phyloP scores from a whole-genome alignment of 768 basidiomycete species.

The Cystoderma amianthinum region DNA sequence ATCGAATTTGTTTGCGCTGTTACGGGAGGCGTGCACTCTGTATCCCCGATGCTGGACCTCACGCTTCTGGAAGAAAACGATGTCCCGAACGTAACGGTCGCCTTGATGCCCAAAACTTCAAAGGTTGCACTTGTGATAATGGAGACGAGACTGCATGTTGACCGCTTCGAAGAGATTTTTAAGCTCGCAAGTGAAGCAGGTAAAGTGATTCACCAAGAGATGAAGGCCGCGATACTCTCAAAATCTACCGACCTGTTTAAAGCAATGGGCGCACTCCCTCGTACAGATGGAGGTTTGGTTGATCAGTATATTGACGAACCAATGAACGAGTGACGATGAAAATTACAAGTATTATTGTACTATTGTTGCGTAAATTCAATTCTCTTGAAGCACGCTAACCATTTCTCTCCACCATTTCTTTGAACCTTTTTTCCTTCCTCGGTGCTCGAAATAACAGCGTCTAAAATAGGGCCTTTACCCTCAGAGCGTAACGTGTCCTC shows the following conservation, averaged over 20 bases:
- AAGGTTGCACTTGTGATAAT: constrained; percentile 85
- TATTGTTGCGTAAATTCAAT: constrained; percentile 24
- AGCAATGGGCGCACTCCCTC: constrained; percentile 1
- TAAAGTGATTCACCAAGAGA: constrained; percentile 52
- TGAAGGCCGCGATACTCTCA: neutral
- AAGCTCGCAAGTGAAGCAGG: constrained; percentile 72
- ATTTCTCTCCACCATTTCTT: constrained; percentile 85
- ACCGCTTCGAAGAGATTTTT: constrained; percentile 88
- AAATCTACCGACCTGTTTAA: neutral
- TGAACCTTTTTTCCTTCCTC: constrained; percentile 98
- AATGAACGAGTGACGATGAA: constrained; percentile 24
- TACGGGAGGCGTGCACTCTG: constrained; percentile 80
- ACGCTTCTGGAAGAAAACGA: constrained; percentile 88
- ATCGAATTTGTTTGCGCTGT: constrained; percentile 89
- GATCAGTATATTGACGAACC: constrained; percentile 29
- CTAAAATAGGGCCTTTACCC: constrained; percentile 72
- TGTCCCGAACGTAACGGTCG: constrained; percentile 83
- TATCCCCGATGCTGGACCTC: constrained; percentile 80
- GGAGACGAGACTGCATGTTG: constrained; percentile 92
- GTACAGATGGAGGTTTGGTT: constrained; percentile 11
- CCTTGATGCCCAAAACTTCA: constrained; percentile 80
- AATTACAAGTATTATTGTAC: constrained; percentile 7
- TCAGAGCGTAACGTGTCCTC: constrained; percentile 70
- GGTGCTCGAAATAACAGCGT: constrained; percentile 77
- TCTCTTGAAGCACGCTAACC: constrained; percentile 85